Conservation (phyloP, 1,284 basidiomycete genomes). For the Austroboletus novae-zelandiae region DNA sequence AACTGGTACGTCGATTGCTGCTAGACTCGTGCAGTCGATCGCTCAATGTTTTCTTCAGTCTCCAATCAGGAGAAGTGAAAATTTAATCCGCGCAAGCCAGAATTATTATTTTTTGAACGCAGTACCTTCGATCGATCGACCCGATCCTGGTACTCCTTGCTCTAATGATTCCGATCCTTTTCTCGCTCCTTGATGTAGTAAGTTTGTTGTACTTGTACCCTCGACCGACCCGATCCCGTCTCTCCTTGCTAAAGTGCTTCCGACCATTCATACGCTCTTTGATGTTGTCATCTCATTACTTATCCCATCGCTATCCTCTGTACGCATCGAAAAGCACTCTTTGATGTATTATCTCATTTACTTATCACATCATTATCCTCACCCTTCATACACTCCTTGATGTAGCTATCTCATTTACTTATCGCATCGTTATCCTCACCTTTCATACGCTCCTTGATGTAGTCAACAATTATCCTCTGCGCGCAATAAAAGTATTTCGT, state of each 20-base stretch:
- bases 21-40: neutral
- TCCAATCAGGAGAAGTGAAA: neutral
- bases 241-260: neutral
- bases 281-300: neutral
- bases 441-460: conserved; percentile 5
- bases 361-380: neutral
- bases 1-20: conserved; percentile 22
- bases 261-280: conserved; percentile 3
- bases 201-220: too few species aligned
- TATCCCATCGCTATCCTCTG: neutral
- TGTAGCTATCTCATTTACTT: neutral
- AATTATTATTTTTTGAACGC: neutral
- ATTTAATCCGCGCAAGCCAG: neutral
- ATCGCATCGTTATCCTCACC: too few species aligned
- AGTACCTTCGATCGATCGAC: neutral
- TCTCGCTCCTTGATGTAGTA: neutral
- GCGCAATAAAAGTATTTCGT: conserved; percentile 5
- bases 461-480: neutral
- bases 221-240: neutral
- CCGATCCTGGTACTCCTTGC: neutral
- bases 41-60: conserved; percentile 7
- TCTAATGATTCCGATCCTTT: neutral
- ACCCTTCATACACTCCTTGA: too few species aligned
- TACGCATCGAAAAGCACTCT: conserved; percentile 3
- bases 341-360: conserved; percentile 1